phyloP scores from a whole-genome alignment of 306 rosid species.

The Casuarina glauca region DNA sequence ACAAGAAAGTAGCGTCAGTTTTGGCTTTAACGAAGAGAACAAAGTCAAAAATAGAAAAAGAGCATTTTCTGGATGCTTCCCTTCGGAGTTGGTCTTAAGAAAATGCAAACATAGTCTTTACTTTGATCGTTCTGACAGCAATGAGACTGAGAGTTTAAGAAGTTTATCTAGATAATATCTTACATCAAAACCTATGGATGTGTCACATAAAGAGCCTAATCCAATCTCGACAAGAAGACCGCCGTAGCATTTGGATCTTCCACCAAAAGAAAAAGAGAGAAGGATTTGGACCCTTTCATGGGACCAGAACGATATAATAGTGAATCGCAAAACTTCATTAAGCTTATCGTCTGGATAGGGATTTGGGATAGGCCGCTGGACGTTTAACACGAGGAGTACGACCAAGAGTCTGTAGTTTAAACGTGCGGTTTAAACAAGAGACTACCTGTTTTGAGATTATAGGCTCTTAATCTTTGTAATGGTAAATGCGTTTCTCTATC shows the following conservation, averaged over 20 bases:
- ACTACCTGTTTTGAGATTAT: constrained; percentile 3
- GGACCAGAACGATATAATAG: constrained; percentile 19
- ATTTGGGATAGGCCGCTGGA: constrained; percentile 11
- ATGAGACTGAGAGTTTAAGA: constrained; percentile 40
- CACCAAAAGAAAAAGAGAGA: not conserved
- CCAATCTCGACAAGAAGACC: not conserved
- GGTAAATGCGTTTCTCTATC: not conserved
- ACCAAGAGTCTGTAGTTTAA: constrained; percentile 19
- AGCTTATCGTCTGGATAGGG: constrained; percentile 31
- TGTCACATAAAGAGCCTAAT: constrained; percentile 23
- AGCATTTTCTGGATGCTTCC: constrained; percentile 7
- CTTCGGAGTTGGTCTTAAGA: constrained; percentile 19
- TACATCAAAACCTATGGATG: constrained; percentile 29
- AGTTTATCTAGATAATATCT: constrained; percentile 38
- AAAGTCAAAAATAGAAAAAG: constrained; percentile 22
- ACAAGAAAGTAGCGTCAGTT: constrained; percentile 29
- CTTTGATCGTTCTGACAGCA: constrained; percentile 16
- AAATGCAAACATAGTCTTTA: not conserved
- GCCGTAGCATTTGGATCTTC: not conserved
- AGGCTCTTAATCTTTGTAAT: not conserved
- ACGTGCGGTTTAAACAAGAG: constrained; percentile 29
- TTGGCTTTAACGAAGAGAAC: constrained; percentile 36
- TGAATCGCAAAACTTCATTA: constrained; percentile 23
- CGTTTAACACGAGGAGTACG: constrained; percentile 32
- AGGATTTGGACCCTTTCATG: constrained; percentile 11